A percentile compares a stretch with the other conserved stretches of the same genome.
These are phyloP conservation scores for Beauveria caledonica DNA, from an alignment of 2,329 filamentous ascomycete species.

Conservation along the genomic window DNA sequence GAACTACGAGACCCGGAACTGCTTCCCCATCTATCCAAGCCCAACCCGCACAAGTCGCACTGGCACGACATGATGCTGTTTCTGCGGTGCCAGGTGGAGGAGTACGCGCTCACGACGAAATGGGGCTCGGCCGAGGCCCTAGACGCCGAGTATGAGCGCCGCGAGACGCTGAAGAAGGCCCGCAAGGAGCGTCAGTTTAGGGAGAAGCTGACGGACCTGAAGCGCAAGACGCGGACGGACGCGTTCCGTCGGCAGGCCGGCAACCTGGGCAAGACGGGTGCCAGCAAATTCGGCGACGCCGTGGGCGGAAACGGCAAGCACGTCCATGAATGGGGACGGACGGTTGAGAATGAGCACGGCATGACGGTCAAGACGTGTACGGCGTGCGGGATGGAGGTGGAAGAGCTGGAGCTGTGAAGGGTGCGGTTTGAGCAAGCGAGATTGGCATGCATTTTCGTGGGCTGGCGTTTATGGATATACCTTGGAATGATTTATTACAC, in stretches of 20 bases:
- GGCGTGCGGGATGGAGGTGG: constrained; percentile 70
- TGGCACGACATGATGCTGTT: constrained; percentile 99
- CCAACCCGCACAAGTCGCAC: constrained; percentile 90
- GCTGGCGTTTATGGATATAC: constrained; percentile 4
- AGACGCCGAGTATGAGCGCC: constrained; percentile 78
- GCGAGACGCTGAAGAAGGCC: constrained; percentile 71
- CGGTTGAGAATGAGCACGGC: constrained; percentile 61
- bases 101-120: constrained; percentile 81
- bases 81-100: constrained; percentile 86
- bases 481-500: background rate
- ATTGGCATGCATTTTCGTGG: background rate
- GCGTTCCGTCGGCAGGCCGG: constrained; percentile 69
- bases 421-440: background rate
- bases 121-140: constrained; percentile 84
- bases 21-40: constrained; percentile 76
- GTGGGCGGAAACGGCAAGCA: constrained; percentile 62
- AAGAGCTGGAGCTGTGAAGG: constrained; percentile 59
- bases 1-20: constrained; percentile 85
- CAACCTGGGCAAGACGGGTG: constrained; percentile 43
- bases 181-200: constrained; percentile 90
- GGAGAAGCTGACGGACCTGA: constrained; percentile 78
- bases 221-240: constrained; percentile 87
- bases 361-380: constrained; percentile 74
- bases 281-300: constrained; percentile 65
- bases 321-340: constrained; percentile 78